These are phyloP conservation scores for Pilatotrama ljubarskyi DNA, from an alignment of 768 basidiomycete species.

Conservation along the genomic window DNA sequence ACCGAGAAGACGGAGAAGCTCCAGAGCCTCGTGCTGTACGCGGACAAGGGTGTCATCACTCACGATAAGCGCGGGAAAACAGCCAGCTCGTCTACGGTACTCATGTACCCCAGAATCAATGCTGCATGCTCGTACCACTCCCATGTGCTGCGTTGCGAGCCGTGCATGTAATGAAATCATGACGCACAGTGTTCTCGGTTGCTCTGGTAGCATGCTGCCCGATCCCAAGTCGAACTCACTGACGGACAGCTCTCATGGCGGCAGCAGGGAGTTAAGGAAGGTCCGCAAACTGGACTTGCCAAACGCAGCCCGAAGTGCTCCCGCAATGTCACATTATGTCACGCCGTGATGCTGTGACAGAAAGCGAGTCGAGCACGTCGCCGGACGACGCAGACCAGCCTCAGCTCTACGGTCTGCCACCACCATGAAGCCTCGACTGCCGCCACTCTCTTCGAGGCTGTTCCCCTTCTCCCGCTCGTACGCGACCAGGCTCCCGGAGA, in stretches of 20 bases:
- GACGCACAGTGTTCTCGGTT: not conserved
- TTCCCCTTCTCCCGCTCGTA: conserved; percentile 24
- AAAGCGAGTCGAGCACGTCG: no score
- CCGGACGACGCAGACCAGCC: no score
- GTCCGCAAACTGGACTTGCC: not conserved
- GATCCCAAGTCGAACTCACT: not conserved
- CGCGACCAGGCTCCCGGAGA: conserved; percentile 31
- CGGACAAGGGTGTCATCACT: not conserved
- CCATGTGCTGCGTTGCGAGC: not conserved
- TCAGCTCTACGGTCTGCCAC: conserved; percentile 2
- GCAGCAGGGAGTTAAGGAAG: no score
- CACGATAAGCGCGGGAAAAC: not conserved
- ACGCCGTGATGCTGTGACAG: not conserved
- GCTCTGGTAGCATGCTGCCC: not conserved
- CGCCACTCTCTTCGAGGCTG: conserved; percentile 12
- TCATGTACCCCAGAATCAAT: no score
- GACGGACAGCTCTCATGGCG: no score
- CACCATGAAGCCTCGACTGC: conserved; percentile 21
- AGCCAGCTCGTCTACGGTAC: no score
- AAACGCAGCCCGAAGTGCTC: not conserved
- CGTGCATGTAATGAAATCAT: not conserved
- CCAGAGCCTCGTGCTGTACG: not conserved
- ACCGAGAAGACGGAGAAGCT: conserved; percentile 4
- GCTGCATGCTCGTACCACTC: not conserved
- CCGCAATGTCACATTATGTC: conserved; percentile 1